phyloP scores from a whole-genome alignment of 2,329 filamentous ascomycete genomes.

The Aschersonia sp. region DNA sequence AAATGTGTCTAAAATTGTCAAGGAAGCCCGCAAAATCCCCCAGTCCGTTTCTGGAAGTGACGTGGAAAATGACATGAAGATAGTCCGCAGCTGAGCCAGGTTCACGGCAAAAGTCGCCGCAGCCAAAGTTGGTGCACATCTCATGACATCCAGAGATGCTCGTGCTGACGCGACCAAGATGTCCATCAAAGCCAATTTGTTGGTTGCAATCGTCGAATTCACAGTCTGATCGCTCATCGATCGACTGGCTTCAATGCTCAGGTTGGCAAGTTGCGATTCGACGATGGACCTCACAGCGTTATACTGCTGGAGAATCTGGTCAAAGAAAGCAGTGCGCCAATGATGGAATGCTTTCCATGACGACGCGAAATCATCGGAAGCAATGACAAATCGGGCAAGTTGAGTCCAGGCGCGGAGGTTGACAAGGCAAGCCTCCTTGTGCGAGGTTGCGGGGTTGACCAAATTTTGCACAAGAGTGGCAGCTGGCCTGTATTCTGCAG shows the following conservation, averaged over 20 bases:
- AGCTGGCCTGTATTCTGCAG: constrained; percentile 35
- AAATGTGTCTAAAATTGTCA: constrained; percentile 33
- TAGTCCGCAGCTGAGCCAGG: constrained; percentile 31
- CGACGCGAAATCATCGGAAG: constrained; percentile 27
- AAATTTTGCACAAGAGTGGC: constrained; percentile 42
- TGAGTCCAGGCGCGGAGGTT: constrained; percentile 50
- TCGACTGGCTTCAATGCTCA: constrained; percentile 30
- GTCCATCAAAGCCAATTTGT: constrained; percentile 38
- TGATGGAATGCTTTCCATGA: constrained; percentile 29
- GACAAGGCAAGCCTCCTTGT: constrained; percentile 52
- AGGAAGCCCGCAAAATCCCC: constrained; percentile 26
- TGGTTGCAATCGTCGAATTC: constrained; percentile 33
- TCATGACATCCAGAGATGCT: constrained; percentile 36
- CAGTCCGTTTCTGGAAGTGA: constrained; percentile 30
- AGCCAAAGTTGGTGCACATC: constrained; percentile 27
- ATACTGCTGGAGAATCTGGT: constrained; percentile 42
- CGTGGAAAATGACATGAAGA: constrained; percentile 33
- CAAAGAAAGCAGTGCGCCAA: constrained; percentile 43
- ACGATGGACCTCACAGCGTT: constrained; percentile 39
- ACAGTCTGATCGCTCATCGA: constrained; percentile 29
- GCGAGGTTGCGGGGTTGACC: constrained; percentile 42
- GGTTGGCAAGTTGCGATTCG: constrained; percentile 35
- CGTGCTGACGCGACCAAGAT: constrained; percentile 32
- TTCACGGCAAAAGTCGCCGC: constrained; percentile 35
- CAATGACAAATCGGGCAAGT: constrained; percentile 42